phyloP scores from a whole-genome alignment of 192 early-diverging fungal species.

The Backusella liffmaniae region DNA sequence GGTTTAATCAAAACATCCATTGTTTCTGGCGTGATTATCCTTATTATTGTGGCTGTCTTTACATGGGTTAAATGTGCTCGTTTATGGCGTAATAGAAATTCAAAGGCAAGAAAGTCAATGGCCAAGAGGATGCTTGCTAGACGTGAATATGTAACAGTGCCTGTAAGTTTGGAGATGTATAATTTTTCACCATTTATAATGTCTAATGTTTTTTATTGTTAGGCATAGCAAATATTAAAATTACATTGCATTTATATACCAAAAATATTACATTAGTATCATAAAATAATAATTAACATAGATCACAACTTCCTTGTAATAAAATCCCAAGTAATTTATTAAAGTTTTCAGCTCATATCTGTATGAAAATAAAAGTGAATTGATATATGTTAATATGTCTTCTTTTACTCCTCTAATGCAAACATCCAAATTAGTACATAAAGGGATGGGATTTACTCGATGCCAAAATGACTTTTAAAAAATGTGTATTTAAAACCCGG shows the following conservation, averaged over 20 bases:
- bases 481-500: not conserved
- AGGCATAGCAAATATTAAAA: not conserved
- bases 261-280: not conserved
- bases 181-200: not conserved
- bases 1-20: slow-evolving; percentile 26
- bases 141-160: slow-evolving; percentile 34
- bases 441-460: too few species aligned
- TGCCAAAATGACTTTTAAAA: not conserved
- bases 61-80: slow-evolving; percentile 31
- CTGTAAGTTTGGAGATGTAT: slow-evolving; percentile 8
- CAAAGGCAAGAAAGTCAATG: slow-evolving; percentile 19
- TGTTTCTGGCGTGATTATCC: slow-evolving; percentile 26
- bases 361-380: too few species aligned
- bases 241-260: not conserved
- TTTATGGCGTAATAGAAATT: slow-evolving; percentile 23
- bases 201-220: not conserved
- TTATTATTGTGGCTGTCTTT: slow-evolving; percentile 25
- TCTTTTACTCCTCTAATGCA: too few species aligned
- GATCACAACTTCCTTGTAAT: not conserved
- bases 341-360: too few species aligned
- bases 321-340: too few species aligned
- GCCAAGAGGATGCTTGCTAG: slow-evolving; percentile 18
- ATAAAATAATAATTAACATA: not conserved
- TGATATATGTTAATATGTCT: too few species aligned
- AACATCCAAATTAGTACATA: too few species aligned